Conservation (phyloP, 352 stramenopile species). For the Phytopythium aichiense region DNA sequence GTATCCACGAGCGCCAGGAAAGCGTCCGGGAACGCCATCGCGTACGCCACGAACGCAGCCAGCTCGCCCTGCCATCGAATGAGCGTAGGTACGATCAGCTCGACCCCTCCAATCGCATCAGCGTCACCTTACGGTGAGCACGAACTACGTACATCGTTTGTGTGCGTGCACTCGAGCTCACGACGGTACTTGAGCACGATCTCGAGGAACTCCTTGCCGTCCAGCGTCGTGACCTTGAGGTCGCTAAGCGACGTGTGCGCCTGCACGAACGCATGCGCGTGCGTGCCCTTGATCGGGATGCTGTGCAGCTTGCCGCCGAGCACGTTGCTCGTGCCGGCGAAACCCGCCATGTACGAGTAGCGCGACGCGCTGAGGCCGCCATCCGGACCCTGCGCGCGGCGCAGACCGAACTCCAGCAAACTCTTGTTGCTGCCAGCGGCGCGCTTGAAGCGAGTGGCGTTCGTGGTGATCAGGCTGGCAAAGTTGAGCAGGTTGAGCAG, state of each 20-base stretch:
- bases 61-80: conserved; percentile 87
- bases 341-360: conserved; percentile 98
- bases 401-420: conserved; percentile 92
- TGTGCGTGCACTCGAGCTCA: conserved; percentile 63
- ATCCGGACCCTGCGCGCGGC: conserved; percentile 95
- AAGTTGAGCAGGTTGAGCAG: conserved; percentile 98
- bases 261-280: conserved; percentile 98
- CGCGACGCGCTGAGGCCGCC: conserved; percentile 95
- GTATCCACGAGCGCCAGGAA: conserved; percentile 99
- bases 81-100: conserved; percentile 6
- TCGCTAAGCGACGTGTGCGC: conserved; percentile 93
- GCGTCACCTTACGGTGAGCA: neutral
- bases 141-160: conserved; percentile 63
- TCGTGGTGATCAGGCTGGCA: conserved; percentile 96
- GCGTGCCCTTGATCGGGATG: conserved; percentile 96
- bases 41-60: conserved; percentile 98
- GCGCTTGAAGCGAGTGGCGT: conserved; percentile 95
- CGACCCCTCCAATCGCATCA: neutral
- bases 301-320: conserved; percentile 94
- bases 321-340: conserved; percentile 97
- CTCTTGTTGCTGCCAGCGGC: conserved; percentile 86
- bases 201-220: conserved; percentile 79
- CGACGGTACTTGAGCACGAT: conserved; percentile 78
- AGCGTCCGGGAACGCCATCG: conserved; percentile 93
- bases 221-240: conserved; percentile 62